phyloP scores from a whole-genome alignment of 179 eudicot species.

The Camellia oleifera region DNA sequence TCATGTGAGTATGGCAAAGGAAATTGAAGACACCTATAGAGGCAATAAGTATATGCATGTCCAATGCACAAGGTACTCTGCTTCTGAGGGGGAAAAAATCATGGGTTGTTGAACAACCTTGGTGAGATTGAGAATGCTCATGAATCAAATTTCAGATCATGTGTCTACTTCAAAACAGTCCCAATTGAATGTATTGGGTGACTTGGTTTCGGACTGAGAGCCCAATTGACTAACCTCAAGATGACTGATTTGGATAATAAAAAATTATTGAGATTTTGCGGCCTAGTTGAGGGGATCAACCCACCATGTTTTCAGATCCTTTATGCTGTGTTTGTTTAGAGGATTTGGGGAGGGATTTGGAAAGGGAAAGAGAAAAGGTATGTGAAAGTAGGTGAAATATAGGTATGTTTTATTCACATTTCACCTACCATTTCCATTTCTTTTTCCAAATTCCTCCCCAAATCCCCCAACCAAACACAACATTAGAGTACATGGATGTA shows the following conservation, averaged over 20 bases:
- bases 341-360: too few species aligned
- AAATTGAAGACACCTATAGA: background rate
- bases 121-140: background rate
- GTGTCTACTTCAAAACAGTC: background rate
- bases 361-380: too few species aligned
- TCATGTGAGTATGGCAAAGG: slow-evolving; percentile 10
- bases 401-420: too few species aligned
- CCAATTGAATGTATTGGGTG: background rate
- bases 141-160: background rate
- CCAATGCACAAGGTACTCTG: background rate
- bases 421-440: too few species aligned
- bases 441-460: too few species aligned
- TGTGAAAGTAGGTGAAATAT: too few species aligned
- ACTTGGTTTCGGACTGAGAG: background rate
- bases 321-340: too few species aligned
- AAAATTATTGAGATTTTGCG: background rate
- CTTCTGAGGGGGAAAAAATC: too few species aligned
- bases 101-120: background rate
- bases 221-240: background rate
- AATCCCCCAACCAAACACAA: too few species aligned
- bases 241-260: background rate
- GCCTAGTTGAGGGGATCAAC: too few species aligned
- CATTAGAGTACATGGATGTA: too few species aligned
- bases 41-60: slow-evolving; percentile 10
- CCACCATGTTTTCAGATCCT: too few species aligned